Base-by-base conservation (phyloP, 768 basidiomycete species). In the Lactifluus subvellereus region DNA sequence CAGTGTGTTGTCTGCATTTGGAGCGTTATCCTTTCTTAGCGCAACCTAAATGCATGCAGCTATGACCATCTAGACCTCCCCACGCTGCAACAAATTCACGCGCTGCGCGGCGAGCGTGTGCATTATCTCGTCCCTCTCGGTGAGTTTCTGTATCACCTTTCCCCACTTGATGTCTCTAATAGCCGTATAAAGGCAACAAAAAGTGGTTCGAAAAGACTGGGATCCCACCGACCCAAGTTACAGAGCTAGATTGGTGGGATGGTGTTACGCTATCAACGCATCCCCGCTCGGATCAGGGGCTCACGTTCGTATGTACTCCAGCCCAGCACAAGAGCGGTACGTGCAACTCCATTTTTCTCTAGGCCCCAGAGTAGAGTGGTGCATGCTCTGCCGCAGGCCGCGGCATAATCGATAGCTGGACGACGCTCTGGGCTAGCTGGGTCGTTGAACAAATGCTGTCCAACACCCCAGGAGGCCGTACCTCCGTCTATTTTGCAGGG, bases 241-340 rank as follows among this genome's bases (percentile, higher is more conserved):
- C 68, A 56, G 77, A 78, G 61, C 67, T 76, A 38, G 78, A 79
- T 62, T 79, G 78, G 78, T 77, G 77, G 77, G 73, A 79, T 10
- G 70, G 69, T 1, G 33, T 71, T 30, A 61, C 68, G 0, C 70
- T 75, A 20, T 51, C 54, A 27, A 27, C 52, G 35, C 33, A 56
- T 58, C 18, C 58, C 50, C 6, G 57, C 54, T 42, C 67, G 66
- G 48, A 59, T 49, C 61, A 65, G 33, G 10, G 50, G 9, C 65
- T 76, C n/a, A 68, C 67, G 43, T 69, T 79, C 53, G 73, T 73
- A 4, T 79, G 77, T 62, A 71, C 74, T 7, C 78, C 78, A 0
- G 76, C 78, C 4, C 78, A 79, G 59, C 78, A 79, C 62, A 73
- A 67, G 38, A 78, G 76, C 52, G 77, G 78, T 78, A 51, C 16